These are phyloP conservation scores for Gossypium davidsonii DNA, from an alignment of 441 rosid genomes.

Conservation along the genomic window DNA sequence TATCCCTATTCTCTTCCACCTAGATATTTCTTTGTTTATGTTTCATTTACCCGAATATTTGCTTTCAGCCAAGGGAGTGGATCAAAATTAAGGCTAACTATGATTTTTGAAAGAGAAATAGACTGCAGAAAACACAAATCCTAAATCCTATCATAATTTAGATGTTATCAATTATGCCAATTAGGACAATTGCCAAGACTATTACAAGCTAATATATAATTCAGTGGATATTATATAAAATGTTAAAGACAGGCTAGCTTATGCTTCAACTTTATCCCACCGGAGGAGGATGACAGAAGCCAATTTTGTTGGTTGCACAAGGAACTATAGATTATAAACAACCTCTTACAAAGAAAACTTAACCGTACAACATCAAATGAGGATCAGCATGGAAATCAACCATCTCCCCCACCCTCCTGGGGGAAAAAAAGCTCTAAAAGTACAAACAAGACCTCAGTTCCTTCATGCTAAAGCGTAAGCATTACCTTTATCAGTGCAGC, in stretches of 20 bases:
- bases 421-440: too few relatives aligned
- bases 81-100: background rate
- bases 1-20: background rate
- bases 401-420: too few relatives aligned
- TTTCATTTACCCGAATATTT: background rate
- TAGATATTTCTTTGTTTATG: background rate
- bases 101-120: background rate
- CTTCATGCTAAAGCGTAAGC: background rate
- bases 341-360: background rate
- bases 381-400: background rate
- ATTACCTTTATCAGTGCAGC: slow-evolving; percentile 75
- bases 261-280: background rate
- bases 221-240: background rate
- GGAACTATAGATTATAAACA: background rate
- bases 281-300: background rate
- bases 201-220: background rate
- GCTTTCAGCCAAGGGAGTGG: background rate
- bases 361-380: background rate
- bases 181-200: background rate
- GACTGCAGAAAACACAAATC: background rate
- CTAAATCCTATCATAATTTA: background rate
- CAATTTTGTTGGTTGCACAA: background rate
- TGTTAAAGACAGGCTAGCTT: background rate
- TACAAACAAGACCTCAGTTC: background rate
- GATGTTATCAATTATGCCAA: background rate